Percentiles rank a stretch among this genome's conserved stretches.
These are phyloP conservation scores for Rhizomucor pusillus DNA, from an alignment of 371 early-diverging fungal genomes.

Conservation along the genomic window DNA sequence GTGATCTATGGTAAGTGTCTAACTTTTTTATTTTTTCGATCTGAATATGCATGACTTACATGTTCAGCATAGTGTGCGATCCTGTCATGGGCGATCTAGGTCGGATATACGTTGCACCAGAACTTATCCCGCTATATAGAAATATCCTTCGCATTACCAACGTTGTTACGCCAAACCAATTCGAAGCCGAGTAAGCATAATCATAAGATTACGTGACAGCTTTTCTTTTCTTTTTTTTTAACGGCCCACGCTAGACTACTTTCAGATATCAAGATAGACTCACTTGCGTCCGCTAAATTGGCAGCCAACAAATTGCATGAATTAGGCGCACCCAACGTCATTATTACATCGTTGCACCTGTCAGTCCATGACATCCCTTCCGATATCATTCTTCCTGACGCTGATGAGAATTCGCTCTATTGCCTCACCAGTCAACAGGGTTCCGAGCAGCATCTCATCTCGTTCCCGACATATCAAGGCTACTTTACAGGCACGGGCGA, in stretches of 20 bases:
- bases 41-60: neutral
- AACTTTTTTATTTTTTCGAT: neutral
- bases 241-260: conserved; percentile 43
- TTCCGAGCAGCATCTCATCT: conserved; percentile 56
- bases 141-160: conserved; percentile 62
- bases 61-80: conserved; percentile 67
- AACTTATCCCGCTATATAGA: conserved; percentile 79
- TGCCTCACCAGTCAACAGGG: conserved; percentile 35
- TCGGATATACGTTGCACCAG: conserved; percentile 78
- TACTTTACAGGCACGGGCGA: conserved; percentile 95
- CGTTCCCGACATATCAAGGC: conserved; percentile 73
- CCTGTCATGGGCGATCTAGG: conserved; percentile 94
- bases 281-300: conserved; percentile 44
- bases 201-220: neutral
- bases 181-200: conserved; percentile 78
- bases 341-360: conserved; percentile 68
- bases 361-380: conserved; percentile 31
- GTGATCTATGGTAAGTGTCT: conserved; percentile 44
- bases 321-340: conserved; percentile 65
- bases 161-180: conserved; percentile 90
- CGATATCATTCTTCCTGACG: conserved; percentile 22
- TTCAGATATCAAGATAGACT: conserved; percentile 55
- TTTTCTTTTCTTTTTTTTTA: neutral
- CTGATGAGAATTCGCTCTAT: conserved; percentile 25
- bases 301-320: conserved; percentile 66